Percentiles rank a stretch among this genome's conserved stretches.
phyloP scores from a whole-genome alignment of 1,139 yeast genomes.

The Debaryomycetaceae sp. region DNA sequence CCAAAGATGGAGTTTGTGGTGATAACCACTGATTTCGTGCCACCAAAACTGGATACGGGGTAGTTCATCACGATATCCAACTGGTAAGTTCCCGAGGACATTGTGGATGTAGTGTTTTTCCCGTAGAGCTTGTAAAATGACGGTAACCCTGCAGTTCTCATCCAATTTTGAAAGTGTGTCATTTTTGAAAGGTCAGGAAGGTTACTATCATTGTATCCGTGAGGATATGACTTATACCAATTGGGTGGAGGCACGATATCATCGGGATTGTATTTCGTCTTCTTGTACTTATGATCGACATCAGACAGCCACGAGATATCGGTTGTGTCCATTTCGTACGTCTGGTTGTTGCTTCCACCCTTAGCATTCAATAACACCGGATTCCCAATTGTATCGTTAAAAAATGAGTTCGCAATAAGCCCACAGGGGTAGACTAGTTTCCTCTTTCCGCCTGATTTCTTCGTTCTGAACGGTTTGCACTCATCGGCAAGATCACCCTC shows the following conservation, averaged over 20 bases:
- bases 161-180: conserved; percentile 82
- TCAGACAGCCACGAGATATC: conserved; percentile 91
- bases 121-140: conserved; percentile 65
- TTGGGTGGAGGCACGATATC: conserved; percentile 77
- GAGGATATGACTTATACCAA: conserved; percentile 63
- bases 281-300: conserved; percentile 65
- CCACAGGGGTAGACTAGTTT: conserved; percentile 82
- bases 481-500: conserved; percentile 44
- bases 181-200: conserved; percentile 58
- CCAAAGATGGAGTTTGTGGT: conserved; percentile 70
- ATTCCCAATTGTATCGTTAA: conserved; percentile 75
- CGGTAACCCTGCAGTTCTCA: conserved; percentile 80
- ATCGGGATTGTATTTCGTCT: conserved; percentile 60
- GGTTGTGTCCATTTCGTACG: conserved; percentile 60
- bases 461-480: conserved; percentile 57
- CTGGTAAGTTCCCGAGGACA: conserved; percentile 58
- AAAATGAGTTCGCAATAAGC: conserved; percentile 85
- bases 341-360: conserved; percentile 38
- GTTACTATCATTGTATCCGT: conserved; percentile 67
- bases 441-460: conserved; percentile 29
- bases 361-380: conserved; percentile 45
- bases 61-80: conserved; percentile 61
- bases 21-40: conserved; percentile 63
- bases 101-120: conserved; percentile 46
- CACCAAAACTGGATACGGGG: conserved; percentile 68